Conservation (phyloP, 768 basidiomycete species). For the Termitomyces sp. region DNA sequence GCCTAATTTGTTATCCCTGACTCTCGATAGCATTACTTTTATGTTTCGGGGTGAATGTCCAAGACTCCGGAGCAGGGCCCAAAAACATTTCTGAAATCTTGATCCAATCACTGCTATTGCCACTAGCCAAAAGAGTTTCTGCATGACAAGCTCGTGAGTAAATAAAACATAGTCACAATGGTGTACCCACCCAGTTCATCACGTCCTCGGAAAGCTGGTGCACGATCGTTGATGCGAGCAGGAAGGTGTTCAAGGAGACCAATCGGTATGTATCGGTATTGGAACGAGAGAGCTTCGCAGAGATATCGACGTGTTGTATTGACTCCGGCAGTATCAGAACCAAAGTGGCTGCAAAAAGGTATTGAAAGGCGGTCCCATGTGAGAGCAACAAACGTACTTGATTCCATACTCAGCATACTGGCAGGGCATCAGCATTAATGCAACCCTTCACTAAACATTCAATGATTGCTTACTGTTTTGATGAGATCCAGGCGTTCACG, state of each 20-base stretch:
- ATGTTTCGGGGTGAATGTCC: constrained; percentile 90
- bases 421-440: neutral
- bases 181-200: constrained; percentile 73
- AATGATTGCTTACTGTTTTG: constrained; percentile 50
- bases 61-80: constrained; percentile 79
- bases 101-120: constrained; percentile 83
- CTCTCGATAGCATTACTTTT: constrained; percentile 83
- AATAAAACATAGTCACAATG: neutral
- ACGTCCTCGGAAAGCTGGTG: constrained; percentile 83
- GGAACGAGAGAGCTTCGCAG: constrained; percentile 94
- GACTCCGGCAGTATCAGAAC: constrained; percentile 84
- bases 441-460: neutral
- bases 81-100: constrained; percentile 95
- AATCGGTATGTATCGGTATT: constrained; percentile 93
- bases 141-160: neutral
- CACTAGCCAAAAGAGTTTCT: constrained; percentile 85
- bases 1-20: constrained; percentile 30
- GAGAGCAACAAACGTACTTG: constrained; percentile 40
- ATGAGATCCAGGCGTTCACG: constrained; percentile 79
- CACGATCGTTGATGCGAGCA: constrained; percentile 82
- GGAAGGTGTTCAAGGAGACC: constrained; percentile 86
- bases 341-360: constrained; percentile 58
- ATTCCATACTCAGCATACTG: constrained; percentile 88
- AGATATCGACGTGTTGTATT: constrained; percentile 91
- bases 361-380: neutral